phyloP scores from a whole-genome alignment of 352 stramenopile species.

The Pythium periplocum region DNA sequence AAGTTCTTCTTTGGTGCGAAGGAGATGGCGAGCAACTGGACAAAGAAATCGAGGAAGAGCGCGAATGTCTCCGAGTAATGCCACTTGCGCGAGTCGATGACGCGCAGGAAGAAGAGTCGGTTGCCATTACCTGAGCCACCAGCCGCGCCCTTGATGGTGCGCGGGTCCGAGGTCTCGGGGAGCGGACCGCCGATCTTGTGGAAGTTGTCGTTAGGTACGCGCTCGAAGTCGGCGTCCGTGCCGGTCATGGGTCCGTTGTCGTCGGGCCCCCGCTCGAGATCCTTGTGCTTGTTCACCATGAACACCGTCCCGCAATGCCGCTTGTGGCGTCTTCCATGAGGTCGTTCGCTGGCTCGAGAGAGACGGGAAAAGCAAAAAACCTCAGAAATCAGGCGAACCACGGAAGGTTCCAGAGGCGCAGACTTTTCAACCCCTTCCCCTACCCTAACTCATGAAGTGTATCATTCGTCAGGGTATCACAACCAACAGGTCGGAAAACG shows the following conservation, averaged over 20 bases:
- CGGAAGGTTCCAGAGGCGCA: no score
- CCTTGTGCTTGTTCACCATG: not conserved
- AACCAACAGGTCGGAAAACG: no score
- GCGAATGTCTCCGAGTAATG: constrained; percentile 84
- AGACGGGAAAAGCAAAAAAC: no score
- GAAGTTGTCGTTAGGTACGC: constrained; percentile 43
- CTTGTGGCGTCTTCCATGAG: not conserved
- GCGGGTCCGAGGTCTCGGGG: constrained; percentile 64
- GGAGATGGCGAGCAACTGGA: constrained; percentile 75
- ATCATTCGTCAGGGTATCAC: no score
- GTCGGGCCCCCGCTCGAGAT: constrained; percentile 1
- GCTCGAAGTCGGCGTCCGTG: constrained; percentile 47
- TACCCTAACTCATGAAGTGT: no score
- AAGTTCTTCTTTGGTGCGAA: constrained; percentile 63
- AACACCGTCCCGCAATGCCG: not conserved
- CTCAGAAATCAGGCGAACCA: no score
- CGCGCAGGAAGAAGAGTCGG: constrained; percentile 73
- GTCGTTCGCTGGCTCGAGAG: not conserved
- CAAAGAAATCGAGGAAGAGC: constrained; percentile 84
- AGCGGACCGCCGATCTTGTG: constrained; percentile 78
- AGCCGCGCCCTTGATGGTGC: constrained; percentile 45
- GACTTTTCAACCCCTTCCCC: no score
- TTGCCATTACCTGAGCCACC: constrained; percentile 32
- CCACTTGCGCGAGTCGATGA: constrained; percentile 87
- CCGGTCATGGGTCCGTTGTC: constrained; percentile 16